phyloP scores from a whole-genome alignment of 805 yeast species.

The Candida taoyuanica region DNA sequence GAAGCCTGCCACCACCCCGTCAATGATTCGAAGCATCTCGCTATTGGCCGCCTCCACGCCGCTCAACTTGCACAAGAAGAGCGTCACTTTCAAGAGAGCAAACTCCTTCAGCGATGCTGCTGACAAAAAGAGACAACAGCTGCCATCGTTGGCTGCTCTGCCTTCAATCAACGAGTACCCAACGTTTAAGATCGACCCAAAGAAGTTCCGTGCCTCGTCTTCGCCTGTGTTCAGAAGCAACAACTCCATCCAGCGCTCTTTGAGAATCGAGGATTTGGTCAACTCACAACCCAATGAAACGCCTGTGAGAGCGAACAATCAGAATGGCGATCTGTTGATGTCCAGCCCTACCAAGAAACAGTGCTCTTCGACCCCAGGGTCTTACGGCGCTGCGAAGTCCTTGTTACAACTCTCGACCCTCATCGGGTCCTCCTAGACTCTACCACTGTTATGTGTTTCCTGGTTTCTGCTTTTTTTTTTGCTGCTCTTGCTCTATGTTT shows the following conservation, averaged over 20 bases:
- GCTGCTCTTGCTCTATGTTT: background rate
- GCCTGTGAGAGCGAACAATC: slow-evolving; percentile 24
- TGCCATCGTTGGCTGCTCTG: background rate
- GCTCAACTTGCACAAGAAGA: slow-evolving; percentile 14
- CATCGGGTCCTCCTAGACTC: slow-evolving; percentile 20
- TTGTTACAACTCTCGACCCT: slow-evolving; percentile 36
- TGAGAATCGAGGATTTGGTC: slow-evolving; percentile 8
- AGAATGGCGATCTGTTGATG: slow-evolving; percentile 24
- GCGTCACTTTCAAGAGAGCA: slow-evolving; percentile 18
- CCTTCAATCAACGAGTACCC: slow-evolving; percentile 14
- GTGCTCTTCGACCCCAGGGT: slow-evolving; percentile 39
- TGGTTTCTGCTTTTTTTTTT: slow-evolving; percentile 2
- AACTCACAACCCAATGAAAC: slow-evolving; percentile 19
- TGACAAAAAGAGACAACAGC: background rate
- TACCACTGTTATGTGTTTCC: background rate
- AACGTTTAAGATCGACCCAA: slow-evolving; percentile 3
- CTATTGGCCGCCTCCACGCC: slow-evolving; percentile 34
- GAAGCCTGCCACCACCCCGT: slow-evolving; percentile 18
- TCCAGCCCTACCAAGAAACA: slow-evolving; percentile 35
- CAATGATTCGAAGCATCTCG: slow-evolving; percentile 28
- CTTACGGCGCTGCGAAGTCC: slow-evolving; percentile 45
- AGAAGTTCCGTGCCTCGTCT: background rate
- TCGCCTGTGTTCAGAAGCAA: background rate
- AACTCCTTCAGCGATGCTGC: slow-evolving; percentile 5
- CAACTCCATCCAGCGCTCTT: background rate